Percentiles rank a stretch among this genome's conserved stretches.
Conservation (phyloP, 768 basidiomycete genomes). For the Tulasnella sp. region DNA sequence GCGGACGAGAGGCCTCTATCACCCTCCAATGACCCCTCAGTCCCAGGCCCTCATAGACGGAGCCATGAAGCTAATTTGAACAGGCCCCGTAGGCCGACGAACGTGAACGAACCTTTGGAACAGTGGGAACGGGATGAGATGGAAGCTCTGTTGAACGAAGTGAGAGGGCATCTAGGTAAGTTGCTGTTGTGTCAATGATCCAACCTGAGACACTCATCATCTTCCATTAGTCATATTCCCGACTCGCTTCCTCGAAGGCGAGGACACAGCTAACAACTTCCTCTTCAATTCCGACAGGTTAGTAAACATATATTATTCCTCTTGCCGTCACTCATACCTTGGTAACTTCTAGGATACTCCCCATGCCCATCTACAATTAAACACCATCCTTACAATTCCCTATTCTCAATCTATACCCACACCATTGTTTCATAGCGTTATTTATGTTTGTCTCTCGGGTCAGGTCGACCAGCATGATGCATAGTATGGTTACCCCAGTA, state of each 20-base stretch:
- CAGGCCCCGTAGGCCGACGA: slow-evolving; percentile 6
- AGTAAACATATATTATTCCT: slow-evolving; percentile 16
- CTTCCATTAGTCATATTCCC: slow-evolving; percentile 69
- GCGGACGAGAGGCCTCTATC: neutral
- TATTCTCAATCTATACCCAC: too few species aligned
- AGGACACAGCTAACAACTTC: slow-evolving; percentile 86
- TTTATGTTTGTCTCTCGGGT: too few species aligned
- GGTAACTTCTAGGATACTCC: slow-evolving; percentile 41
- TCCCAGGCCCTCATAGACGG: slow-evolving; percentile 1
- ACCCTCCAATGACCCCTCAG: neutral
- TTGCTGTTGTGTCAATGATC: slow-evolving; percentile 7
- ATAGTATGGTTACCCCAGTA: too few species aligned
- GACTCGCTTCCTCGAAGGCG: slow-evolving; percentile 80
- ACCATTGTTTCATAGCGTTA: too few species aligned
- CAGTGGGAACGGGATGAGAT: slow-evolving; percentile 79
- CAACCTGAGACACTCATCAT: neutral
- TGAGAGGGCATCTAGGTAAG: slow-evolving; percentile 80
- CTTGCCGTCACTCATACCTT: neutral
- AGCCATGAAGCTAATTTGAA: neutral
- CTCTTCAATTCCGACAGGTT: slow-evolving; percentile 79
- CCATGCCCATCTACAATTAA: slow-evolving; percentile 60
- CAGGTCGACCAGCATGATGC: too few species aligned
- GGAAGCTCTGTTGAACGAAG: slow-evolving; percentile 63
- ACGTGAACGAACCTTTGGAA: slow-evolving; percentile 51
- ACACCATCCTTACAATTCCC: too few species aligned